These are phyloP conservation scores for Bremia lactucae DNA, from an alignment of 352 stramenopile species.

Conservation along the genomic window DNA sequence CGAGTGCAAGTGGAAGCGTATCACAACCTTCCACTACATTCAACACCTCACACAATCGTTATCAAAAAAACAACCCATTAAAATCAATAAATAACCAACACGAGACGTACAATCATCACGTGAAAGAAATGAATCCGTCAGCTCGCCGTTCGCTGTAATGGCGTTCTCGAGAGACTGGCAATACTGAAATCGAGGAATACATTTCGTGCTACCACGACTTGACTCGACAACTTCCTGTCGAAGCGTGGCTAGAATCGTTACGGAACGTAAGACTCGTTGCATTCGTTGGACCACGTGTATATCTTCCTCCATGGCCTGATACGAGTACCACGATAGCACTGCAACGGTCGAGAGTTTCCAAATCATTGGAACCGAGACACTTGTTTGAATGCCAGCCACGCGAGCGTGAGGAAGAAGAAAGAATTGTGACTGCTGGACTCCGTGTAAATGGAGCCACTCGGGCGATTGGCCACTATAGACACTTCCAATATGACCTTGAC, in stretches of 20 bases:
- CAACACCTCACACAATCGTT: constrained; percentile 7
- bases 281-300: constrained; percentile 54
- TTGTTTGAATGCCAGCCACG: constrained; percentile 46
- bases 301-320: constrained; percentile 42
- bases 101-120: constrained; percentile 39
- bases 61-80: not conserved
- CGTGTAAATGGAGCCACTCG: constrained; percentile 48
- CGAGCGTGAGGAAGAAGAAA: constrained; percentile 65
- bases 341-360: constrained; percentile 74
- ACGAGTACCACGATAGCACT: constrained; percentile 73
- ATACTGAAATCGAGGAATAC: constrained; percentile 66
- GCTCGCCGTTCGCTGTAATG: constrained; percentile 59
- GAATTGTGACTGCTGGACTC: constrained; percentile 48
- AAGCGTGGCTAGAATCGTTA: constrained; percentile 51
- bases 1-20: constrained; percentile 45
- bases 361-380: constrained; percentile 71
- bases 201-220: constrained; percentile 7
- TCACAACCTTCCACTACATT: constrained; percentile 42
- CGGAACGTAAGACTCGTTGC: constrained; percentile 54
- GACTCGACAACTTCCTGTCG: constrained; percentile 37
- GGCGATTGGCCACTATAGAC: constrained; percentile 68
- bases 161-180: constrained; percentile 66
- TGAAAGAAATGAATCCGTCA: constrained; percentile 26
- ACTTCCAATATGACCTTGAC: constrained; percentile 58
- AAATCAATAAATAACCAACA: not conserved